A percentile compares a stretch with the other conserved stretches of the same genome.
Evolutionary conservation across 345 rosid genomes (phyloP).

Genomic region (Excoecaria cochinchinensis): DNA sequence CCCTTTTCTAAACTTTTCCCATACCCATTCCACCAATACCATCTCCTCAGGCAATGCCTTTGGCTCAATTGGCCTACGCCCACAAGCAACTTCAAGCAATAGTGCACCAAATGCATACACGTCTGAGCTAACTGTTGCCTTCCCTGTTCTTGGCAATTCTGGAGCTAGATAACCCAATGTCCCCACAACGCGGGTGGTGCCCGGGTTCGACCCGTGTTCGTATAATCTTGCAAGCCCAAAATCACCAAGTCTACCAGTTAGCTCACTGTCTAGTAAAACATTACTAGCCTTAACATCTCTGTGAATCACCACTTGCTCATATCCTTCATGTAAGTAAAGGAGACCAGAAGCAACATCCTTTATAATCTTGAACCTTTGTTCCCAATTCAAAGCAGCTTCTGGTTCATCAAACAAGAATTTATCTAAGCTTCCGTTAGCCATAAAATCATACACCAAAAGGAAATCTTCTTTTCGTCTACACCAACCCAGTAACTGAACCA

Average conservation of each 20-base stretch:
- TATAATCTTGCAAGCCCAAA: conserved; percentile 28
- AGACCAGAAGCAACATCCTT: conserved; percentile 28
- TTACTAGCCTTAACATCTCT: conserved; percentile 29
- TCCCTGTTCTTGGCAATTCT: conserved; percentile 26
- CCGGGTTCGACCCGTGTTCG: conserved; percentile 28
- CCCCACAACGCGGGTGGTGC: conserved; percentile 26
- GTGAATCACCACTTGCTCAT: conserved; percentile 27
- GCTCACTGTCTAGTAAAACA: conserved; percentile 19
- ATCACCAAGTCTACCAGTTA: conserved; percentile 24
- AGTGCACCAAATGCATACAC: conserved; percentile 31
- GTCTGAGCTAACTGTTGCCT: conserved; percentile 25
- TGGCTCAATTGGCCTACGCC: conserved; percentile 23
- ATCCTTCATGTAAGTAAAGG: conserved; percentile 28
- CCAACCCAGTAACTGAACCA: conserved; percentile 29
- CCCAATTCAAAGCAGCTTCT: conserved; percentile 19
- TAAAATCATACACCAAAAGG: conserved; percentile 26
- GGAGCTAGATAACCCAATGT: conserved; percentile 31
- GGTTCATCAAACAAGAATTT: conserved; percentile 23
- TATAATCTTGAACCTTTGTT: conserved; percentile 27
- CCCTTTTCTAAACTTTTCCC: conserved; percentile 17
- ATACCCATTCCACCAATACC: conserved; percentile 27
- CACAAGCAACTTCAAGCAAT: conserved; percentile 26
- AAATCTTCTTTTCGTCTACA: conserved; percentile 22
- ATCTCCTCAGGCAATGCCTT: conserved; percentile 18
- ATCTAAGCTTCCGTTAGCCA: conserved; percentile 30